Evolutionary conservation across 2,329 filamentous ascomycete species (phyloP).

Genomic region (Penicillium sp.): DNA sequence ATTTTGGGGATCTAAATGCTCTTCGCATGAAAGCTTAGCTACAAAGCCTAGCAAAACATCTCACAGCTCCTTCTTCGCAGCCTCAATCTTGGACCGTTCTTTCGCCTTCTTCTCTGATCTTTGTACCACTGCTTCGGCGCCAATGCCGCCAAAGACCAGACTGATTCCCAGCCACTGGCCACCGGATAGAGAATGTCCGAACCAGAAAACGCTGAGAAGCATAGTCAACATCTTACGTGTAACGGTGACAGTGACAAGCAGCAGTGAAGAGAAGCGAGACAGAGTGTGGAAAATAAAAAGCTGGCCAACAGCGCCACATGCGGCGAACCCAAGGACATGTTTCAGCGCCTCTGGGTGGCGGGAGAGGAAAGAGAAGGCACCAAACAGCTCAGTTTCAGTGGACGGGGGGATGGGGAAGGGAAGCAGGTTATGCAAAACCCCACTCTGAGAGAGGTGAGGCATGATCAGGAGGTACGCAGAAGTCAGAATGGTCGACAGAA

Average conservation of each 20-base stretch:
- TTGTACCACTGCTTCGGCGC: slow-evolving; percentile 80
- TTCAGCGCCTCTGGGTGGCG: slow-evolving; percentile 77
- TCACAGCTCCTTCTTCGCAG: slow-evolving; percentile 31
- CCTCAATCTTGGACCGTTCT: slow-evolving; percentile 58
- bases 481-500: slow-evolving; percentile 79
- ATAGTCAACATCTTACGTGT: slow-evolving; percentile 99
- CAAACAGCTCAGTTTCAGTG: slow-evolving; percentile 70
- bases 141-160: slow-evolving; percentile 92
- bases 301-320: slow-evolving; percentile 88
- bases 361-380: slow-evolving; percentile 77
- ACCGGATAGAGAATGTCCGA: slow-evolving; percentile 79
- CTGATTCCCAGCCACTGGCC: slow-evolving; percentile 94
- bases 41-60: not conserved
- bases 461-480: slow-evolving; percentile 71
- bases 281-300: slow-evolving; percentile 98
- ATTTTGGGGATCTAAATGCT: slow-evolving; percentile 4
- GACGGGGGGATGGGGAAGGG: slow-evolving; percentile 58
- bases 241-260: slow-evolving; percentile 94
- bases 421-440: slow-evolving; percentile 62
- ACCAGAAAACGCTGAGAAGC: slow-evolving; percentile 92
- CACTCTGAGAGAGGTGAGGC: slow-evolving; percentile 73
- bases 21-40: not conserved
- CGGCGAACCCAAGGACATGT: slow-evolving; percentile 85
- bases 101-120: slow-evolving; percentile 80
- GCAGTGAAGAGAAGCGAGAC: slow-evolving; percentile 82